Evolutionary conservation across 768 basidiomycete genomes (phyloP).

Genomic region (Phlegmacium glaucopus): DNA sequence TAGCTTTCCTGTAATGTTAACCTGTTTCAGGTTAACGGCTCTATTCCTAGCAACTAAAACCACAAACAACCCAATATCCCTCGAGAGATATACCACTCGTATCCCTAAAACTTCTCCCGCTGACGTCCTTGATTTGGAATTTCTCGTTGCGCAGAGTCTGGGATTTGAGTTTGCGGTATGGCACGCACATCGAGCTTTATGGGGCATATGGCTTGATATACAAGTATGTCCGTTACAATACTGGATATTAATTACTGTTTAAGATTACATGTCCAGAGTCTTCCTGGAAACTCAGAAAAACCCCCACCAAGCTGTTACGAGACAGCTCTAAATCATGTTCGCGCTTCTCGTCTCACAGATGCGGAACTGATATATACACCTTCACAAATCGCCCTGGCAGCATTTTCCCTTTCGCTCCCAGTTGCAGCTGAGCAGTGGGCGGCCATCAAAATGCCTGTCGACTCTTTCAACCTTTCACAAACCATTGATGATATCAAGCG

Average conservation of each 20-base stretch:
- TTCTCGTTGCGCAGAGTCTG: slow-evolving; percentile 92
- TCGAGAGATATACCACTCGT: slow-evolving; percentile 79
- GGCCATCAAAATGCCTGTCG: slow-evolving; percentile 28
- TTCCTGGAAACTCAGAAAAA: slow-evolving; percentile 49
- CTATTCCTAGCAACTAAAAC: slow-evolving; percentile 97
- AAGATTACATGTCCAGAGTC: slow-evolving; percentile 37
- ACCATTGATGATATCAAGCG: slow-evolving; percentile 52
- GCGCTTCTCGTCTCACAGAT: slow-evolving; percentile 85
- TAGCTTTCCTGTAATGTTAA: neutral
- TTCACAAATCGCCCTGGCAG: slow-evolving; percentile 88
- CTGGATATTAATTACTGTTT: no score
- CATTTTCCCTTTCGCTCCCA: slow-evolving; percentile 63
- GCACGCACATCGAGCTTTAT: slow-evolving; percentile 85
- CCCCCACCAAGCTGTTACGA: slow-evolving; percentile 59
- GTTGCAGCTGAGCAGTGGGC: slow-evolving; percentile 62
- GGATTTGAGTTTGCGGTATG: slow-evolving; percentile 93
- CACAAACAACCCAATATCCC: slow-evolving; percentile 87
- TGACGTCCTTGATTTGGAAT: slow-evolving; percentile 93
- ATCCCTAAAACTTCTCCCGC: slow-evolving; percentile 79
- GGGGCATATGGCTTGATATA: slow-evolving; percentile 86
- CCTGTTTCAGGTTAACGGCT: slow-evolving; percentile 75
- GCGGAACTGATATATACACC: slow-evolving; percentile 90
- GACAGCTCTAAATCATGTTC: slow-evolving; percentile 60
- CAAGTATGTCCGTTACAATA: slow-evolving; percentile 50
- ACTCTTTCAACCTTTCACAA: slow-evolving; percentile 10